phyloP scores from a whole-genome alignment of 768 basidiomycete genomes.

The Clitopilus hobsonii region DNA sequence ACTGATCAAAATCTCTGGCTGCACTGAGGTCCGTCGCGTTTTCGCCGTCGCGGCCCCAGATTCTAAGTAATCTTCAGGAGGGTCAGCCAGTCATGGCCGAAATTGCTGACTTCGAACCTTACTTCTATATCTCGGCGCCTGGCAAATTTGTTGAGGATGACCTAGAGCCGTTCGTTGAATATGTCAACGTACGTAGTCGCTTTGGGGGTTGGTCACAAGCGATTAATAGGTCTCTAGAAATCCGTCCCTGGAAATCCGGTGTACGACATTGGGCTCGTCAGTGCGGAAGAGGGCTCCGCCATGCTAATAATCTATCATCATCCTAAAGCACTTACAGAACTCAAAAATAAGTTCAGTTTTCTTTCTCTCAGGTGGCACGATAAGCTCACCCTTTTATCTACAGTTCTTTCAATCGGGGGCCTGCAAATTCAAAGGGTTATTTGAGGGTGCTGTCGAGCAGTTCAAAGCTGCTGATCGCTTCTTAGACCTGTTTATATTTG shows the following conservation, averaged over 20 bases:
- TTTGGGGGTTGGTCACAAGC: too few species aligned
- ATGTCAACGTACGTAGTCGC: constrained; percentile 4
- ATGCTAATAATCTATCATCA: background rate
- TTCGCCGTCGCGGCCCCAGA: too few species aligned
- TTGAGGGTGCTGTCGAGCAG: background rate
- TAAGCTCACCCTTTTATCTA: background rate
- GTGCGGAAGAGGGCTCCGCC: background rate
- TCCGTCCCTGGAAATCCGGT: background rate
- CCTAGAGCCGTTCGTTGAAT: background rate
- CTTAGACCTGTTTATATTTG: background rate
- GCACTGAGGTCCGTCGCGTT: too few species aligned
- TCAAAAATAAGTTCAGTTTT: background rate
- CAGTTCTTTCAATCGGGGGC: constrained; percentile 2
- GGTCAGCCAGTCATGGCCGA: too few species aligned
- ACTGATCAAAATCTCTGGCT: too few species aligned
- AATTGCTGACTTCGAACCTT: constrained; percentile 1
- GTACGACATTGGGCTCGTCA: background rate
- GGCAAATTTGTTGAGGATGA: background rate
- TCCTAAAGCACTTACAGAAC: background rate
- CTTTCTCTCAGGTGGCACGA: background rate
- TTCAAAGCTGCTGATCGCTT: background rate
- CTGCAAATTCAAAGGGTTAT: constrained; percentile 1
- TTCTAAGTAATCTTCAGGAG: too few species aligned
- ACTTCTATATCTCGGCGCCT: constrained; percentile 6
- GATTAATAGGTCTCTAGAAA: too few species aligned